These are phyloP conservation scores for Candida golubevii DNA, from an alignment of 805 yeast genomes.

Conservation along the genomic window DNA sequence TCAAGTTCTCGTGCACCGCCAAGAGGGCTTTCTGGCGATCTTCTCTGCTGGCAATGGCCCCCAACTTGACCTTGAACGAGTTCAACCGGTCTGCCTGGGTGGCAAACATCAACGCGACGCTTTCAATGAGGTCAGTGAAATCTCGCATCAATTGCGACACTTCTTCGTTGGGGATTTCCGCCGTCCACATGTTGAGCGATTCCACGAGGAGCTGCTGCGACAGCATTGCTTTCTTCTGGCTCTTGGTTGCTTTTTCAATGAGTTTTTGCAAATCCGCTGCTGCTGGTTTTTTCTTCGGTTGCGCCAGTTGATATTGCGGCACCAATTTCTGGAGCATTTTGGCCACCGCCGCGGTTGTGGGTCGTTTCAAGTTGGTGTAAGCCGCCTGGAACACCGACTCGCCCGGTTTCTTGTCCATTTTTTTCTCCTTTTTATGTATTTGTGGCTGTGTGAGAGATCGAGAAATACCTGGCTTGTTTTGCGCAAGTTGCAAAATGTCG, in stretches of 20 bases:
- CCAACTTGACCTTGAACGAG: constrained; percentile 39
- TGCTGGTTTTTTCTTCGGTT: constrained; percentile 6
- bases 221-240: constrained; percentile 29
- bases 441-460: too few relatives aligned
- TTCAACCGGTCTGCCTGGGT: constrained; percentile 41
- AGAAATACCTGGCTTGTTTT: too few relatives aligned
- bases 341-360: constrained; percentile 18
- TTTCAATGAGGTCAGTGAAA: constrained; percentile 12
- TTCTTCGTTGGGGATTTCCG: constrained; percentile 14
- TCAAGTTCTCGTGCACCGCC: constrained; percentile 32
- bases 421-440: too few relatives aligned
- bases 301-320: constrained; percentile 5
- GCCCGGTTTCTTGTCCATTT: constrained; percentile 4
- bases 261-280: constrained; percentile 16
- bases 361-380: constrained; percentile 12
- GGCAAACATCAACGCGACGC: constrained; percentile 19
- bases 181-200: constrained; percentile 13
- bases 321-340: constrained; percentile 16
- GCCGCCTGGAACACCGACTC: constrained; percentile 10
- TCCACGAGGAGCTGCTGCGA: constrained; percentile 13
- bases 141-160: constrained; percentile 11
- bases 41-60: constrained; percentile 48
- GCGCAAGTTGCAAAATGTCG: background rate
- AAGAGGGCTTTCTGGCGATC: constrained; percentile 40
- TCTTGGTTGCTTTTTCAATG: constrained; percentile 27